These are phyloP conservation scores for Wickerhamiella qilinensis DNA, from an alignment of 805 yeast species.

Conservation along the genomic window DNA sequence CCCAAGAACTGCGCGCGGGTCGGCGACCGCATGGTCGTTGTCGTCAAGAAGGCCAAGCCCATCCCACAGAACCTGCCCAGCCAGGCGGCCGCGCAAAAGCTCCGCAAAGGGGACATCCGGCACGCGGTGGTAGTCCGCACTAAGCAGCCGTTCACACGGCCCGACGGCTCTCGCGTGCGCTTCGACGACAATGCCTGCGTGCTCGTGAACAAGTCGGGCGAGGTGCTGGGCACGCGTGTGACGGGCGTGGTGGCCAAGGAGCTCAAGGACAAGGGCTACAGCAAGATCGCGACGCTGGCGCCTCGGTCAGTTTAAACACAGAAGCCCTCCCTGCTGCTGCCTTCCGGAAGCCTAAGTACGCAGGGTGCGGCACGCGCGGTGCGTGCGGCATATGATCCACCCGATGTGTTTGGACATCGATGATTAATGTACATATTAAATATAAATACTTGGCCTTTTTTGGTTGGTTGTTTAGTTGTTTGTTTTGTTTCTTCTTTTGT, in stretches of 20 bases:
- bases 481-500: too few relatives aligned
- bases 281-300: constrained; percentile 79
- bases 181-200: constrained; percentile 98
- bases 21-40: constrained; percentile 90
- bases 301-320: constrained; percentile 53
- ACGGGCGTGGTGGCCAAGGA: constrained; percentile 84
- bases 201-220: constrained; percentile 76
- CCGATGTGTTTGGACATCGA: too few relatives aligned
- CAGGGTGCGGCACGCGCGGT: neutral
- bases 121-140: constrained; percentile 94
- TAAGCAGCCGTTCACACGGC: constrained; percentile 57
- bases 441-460: too few relatives aligned
- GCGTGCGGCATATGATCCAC: too few relatives aligned
- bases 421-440: neutral
- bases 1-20: constrained; percentile 70
- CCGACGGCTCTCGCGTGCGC: constrained; percentile 72
- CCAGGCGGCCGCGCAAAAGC: constrained; percentile 51
- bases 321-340: neutral
- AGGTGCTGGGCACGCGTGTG: constrained; percentile 90
- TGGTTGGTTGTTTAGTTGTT: too few relatives aligned
- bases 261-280: constrained; percentile 63
- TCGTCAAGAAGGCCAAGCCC: constrained; percentile 81
- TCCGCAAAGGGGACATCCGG: constrained; percentile 87
- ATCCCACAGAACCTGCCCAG: constrained; percentile 56
- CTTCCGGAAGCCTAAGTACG: too few relatives aligned